Base-by-base conservation (phyloP, 1,139 yeast genomes). In the Zygoascus meyerae region DNA sequence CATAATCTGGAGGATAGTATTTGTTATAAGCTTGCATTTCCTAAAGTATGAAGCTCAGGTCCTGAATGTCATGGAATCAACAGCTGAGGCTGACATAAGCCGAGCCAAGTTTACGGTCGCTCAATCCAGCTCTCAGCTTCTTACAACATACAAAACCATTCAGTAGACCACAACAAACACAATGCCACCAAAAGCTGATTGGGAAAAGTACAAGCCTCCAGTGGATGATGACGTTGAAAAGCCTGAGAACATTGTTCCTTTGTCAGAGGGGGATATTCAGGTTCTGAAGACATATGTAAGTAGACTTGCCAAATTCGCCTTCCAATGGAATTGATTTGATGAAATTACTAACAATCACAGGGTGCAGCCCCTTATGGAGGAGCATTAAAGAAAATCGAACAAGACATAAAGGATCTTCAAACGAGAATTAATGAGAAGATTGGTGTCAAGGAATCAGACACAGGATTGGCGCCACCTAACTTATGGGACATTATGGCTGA, bases 401-500 rank as follows among this genome's bases (percentile, higher is more conserved):
- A 81, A 58, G 97, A 90, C 65, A 76, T 92, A 59, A 84, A 85
- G 63, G 81, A 78, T 42, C 77, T 90, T 49, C 96, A 89, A 65
- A 75, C 79, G 31, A 77, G 92, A 57, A 94, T 94, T 61, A 90
- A 89, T 65, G 97, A 92, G 64, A 89, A 86, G 66, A 85, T 89
- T 51, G 97, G 97, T 37, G 78, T 89, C 59, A 87, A 87, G 65
- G 97, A 89, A 67, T 82, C 94, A 61, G 97, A 92, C 65, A 90
- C 97, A 1, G 98, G 98, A 14, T 74, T 92, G 53, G 89, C 97
- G 17, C 90, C 95, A 43, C 95, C 97, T 5, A 95, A 87, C 63
- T 71, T 90, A 56, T 92, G 99, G 99, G 99, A 92, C 71, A 86
- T 92, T 43, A 81, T 83, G 75, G 97, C 97, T 17, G 99, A 92